Percentiles rank a stretch among this genome's conserved stretches.
phyloP scores from a whole-genome alignment of 2,329 filamentous ascomycete species.

The Bipolaris bicolor region DNA sequence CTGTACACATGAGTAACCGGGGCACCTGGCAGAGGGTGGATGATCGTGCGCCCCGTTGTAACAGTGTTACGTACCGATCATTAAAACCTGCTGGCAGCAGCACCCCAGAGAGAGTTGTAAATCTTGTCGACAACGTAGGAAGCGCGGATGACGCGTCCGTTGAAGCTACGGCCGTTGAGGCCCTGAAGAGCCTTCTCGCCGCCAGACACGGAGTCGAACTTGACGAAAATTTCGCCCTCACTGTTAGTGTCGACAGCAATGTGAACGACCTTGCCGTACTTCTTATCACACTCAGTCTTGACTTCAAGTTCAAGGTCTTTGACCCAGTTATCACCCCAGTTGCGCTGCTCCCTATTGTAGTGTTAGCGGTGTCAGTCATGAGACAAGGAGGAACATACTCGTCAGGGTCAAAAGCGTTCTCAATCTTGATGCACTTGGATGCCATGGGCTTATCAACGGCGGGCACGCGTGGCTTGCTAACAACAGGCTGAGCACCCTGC shows the following conservation, averaged over 20 bases:
- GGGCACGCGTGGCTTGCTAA: slow-evolving; percentile 79
- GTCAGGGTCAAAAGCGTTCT: slow-evolving; percentile 92
- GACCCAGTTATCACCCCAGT: slow-evolving; percentile 65
- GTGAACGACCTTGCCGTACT: slow-evolving; percentile 98
- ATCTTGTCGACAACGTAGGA: slow-evolving; percentile 97
- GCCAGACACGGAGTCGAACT: slow-evolving; percentile 94
- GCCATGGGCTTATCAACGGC: slow-evolving; percentile 79
- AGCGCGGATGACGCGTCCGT: slow-evolving; percentile 88
- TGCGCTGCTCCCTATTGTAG: slow-evolving; percentile 31
- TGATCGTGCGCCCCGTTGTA: slow-evolving; percentile 10
- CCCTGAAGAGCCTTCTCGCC: slow-evolving; percentile 98
- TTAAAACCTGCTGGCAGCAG: slow-evolving; percentile 40
- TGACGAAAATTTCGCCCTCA: slow-evolving; percentile 95
- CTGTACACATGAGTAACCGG: slow-evolving; percentile 15
- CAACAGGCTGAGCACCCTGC: slow-evolving; percentile 40
- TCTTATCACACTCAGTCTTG: slow-evolving; percentile 86
- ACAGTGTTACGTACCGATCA: slow-evolving; percentile 23
- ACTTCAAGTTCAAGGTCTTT: slow-evolving; percentile 96
- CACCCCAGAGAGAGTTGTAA: slow-evolving; percentile 84
- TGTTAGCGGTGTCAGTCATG: slow-evolving; percentile 20
- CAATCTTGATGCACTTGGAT: slow-evolving; percentile 90
- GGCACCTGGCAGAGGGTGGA: slow-evolving; percentile 9
- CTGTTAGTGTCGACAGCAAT: slow-evolving; percentile 93
- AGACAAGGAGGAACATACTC: slow-evolving; percentile 67
- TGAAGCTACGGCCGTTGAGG: slow-evolving; percentile 95